Evolutionary conservation across 208 protist genomes (phyloP).

Genomic region (Porcisia hertigi): DNA sequence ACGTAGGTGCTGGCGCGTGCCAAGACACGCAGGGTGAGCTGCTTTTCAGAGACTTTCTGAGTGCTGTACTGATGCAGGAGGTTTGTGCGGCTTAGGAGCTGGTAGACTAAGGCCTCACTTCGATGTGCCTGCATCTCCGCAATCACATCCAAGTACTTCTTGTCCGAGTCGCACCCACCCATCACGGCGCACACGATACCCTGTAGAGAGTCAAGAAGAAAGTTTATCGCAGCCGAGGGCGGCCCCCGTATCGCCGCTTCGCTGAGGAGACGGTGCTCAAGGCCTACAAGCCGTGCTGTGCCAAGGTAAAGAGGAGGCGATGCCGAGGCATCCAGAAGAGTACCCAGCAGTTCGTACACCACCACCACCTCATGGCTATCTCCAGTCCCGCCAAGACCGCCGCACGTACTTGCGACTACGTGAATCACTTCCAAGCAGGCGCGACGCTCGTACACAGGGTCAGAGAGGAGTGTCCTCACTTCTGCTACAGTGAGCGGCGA

Average conservation of each 20-base stretch:
- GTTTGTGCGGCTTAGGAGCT: conserved; percentile 7
- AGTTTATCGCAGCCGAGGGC: not conserved
- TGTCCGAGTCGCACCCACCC: not conserved
- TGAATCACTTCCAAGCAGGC: conserved; percentile 9
- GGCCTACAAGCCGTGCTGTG: conserved; percentile 4
- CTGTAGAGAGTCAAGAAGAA: not conserved
- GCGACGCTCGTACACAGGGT: conserved; percentile 4
- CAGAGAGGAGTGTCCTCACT: conserved; percentile 3
- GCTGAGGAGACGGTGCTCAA: conserved; percentile 12
- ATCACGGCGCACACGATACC: not conserved
- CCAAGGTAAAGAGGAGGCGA: conserved; percentile 2
- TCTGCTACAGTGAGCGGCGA: not conserved
- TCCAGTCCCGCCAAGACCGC: conserved; percentile 6
- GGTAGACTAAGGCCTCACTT: not conserved
- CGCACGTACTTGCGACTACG: not conserved
- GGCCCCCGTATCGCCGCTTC: not conserved
- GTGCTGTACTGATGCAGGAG: conserved; percentile 3
- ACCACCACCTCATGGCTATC: conserved; percentile 6
- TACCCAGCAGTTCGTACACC: conserved; percentile 4
- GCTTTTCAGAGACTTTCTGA: conserved; percentile 3
- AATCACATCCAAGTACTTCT: conserved; percentile 1
- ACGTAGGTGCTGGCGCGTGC: conserved; percentile 6
- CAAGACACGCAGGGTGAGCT: conserved; percentile 6
- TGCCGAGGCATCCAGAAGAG: conserved; percentile 2
- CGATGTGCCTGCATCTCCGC: conserved; percentile 8